Evolutionary conservation across 2,329 filamentous ascomycete genomes (phyloP).

Genomic region (Aspergillus awamori): DNA sequence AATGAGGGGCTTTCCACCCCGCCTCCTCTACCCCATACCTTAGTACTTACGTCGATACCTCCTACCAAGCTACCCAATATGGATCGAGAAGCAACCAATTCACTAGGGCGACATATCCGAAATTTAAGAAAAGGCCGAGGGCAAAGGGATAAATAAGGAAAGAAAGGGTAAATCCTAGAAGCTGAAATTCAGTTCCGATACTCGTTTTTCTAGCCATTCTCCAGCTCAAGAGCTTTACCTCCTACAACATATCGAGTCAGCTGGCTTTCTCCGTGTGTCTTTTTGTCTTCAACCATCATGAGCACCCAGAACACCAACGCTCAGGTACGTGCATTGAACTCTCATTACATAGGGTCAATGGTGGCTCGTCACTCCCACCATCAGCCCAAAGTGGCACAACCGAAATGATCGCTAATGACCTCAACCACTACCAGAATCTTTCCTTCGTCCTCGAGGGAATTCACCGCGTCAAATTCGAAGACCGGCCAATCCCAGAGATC

Average conservation of each 20-base stretch:
- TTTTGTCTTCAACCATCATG: background rate
- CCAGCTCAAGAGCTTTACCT: background rate
- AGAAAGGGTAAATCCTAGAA: background rate
- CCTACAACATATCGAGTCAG: background rate
- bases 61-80: background rate
- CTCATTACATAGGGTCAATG: background rate
- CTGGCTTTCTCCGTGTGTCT: background rate
- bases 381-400: background rate
- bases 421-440: constrained; percentile 62
- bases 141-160: background rate
- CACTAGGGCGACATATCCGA: background rate
- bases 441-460: constrained; percentile 82
- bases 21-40: background rate
- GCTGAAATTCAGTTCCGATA: background rate
- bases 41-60: background rate
- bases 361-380: background rate
- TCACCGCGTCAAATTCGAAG: constrained; percentile 71
- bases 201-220: background rate
- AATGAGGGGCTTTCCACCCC: background rate
- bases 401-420: constrained; percentile 1
- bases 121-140: background rate
- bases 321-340: background rate
- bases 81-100: background rate
- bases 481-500: constrained; percentile 72
- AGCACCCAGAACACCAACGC: background rate